Conservation (phyloP, 163 green algal species). For the Chlamydomonas reinhardtii region DNA sequence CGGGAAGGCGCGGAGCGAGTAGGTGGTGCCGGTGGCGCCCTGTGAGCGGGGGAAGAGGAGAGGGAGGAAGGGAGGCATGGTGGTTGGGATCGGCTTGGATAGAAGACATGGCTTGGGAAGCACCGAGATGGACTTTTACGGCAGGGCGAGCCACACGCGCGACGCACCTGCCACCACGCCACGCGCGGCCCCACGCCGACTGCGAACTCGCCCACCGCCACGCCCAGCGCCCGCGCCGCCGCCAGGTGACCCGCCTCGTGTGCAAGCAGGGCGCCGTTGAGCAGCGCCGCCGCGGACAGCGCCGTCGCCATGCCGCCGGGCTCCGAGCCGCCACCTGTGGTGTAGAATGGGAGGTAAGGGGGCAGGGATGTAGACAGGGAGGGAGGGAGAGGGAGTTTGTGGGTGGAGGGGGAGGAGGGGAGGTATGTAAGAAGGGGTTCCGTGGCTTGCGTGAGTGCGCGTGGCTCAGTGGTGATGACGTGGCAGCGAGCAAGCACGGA, state of each 20-base stretch:
- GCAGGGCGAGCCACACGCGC: too few relatives aligned
- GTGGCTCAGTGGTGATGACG: too few relatives aligned
- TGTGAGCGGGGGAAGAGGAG: background rate
- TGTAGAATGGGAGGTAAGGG: background rate
- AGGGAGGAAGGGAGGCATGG: background rate
- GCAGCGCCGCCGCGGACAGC: background rate
- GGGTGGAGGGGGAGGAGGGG: background rate
- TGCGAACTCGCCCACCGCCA: conserved; percentile 26
- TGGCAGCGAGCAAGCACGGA: too few relatives aligned
- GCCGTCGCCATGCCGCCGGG: background rate
- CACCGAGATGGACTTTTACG: too few relatives aligned
- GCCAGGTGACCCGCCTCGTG: conserved; percentile 33
- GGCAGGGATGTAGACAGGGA: too few relatives aligned
- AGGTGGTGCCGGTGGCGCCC: conserved; percentile 16
- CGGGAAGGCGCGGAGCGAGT: conserved; percentile 29
- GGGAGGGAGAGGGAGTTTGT: too few relatives aligned
- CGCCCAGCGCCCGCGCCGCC: conserved; percentile 13
- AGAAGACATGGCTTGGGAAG: too few relatives aligned
- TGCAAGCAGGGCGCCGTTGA: conserved; percentile 23
- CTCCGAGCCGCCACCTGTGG: conserved; percentile 4
- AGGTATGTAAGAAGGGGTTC: background rate
- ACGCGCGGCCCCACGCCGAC: conserved; percentile 28
- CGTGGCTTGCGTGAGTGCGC: background rate
- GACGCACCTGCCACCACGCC: conserved; percentile 41
- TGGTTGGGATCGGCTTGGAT: too few relatives aligned